phyloP scores from a whole-genome alignment of 257 asterid genomes.

The Solanum gracilifrons region DNA sequence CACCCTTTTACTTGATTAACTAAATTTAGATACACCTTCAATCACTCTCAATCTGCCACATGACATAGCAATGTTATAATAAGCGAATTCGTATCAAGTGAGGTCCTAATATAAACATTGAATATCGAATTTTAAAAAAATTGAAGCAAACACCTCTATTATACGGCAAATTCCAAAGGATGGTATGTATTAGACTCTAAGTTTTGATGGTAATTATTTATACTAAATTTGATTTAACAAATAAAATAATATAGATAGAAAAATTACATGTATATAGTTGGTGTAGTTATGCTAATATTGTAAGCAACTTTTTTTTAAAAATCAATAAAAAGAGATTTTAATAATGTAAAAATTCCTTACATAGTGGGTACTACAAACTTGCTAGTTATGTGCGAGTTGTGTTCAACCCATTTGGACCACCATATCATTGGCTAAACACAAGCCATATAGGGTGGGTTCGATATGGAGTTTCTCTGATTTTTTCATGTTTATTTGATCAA shows the following conservation, averaged over 20 bases:
- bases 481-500: neutral
- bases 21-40: no score
- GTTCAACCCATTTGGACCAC: neutral
- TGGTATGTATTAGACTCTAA: neutral
- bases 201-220: neutral
- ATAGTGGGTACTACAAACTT: neutral
- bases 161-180: neutral
- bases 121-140: accelerated
- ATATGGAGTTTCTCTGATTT: neutral
- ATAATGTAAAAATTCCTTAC: neutral
- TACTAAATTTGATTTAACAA: neutral
- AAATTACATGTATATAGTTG: neutral
- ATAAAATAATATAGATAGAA: neutral
- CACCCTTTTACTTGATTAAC: neutral
- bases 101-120: no score
- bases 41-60: no score
- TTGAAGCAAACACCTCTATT: neutral
- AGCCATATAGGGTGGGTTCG: neutral
- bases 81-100: neutral
- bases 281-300: neutral
- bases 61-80: neutral
- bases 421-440: neutral
- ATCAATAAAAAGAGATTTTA: neutral
- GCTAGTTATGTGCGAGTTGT: neutral
- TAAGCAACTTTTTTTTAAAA: neutral